Evolutionary conservation across 2,329 filamentous ascomycete species (phyloP).

Genomic region (Nemania sp.): DNA sequence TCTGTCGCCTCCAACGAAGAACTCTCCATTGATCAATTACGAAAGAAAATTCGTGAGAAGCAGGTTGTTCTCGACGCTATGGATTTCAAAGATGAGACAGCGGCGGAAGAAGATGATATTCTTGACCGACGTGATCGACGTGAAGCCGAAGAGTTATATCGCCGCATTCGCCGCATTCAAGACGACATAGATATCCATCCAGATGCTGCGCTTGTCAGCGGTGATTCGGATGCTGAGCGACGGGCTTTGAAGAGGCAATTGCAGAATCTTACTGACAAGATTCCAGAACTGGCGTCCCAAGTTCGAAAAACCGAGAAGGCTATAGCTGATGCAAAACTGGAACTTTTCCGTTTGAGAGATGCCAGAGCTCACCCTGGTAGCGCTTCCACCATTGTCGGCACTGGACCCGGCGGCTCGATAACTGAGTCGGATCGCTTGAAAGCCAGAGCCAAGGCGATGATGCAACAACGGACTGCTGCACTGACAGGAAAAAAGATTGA

Average conservation of each 20-base stretch:
- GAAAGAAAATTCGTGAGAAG: slow-evolving; percentile 92
- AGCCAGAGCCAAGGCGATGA: slow-evolving; percentile 94
- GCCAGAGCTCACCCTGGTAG: slow-evolving; percentile 88
- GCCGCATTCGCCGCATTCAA: slow-evolving; percentile 86
- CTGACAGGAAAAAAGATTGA: slow-evolving; percentile 83
- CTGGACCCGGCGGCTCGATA: slow-evolving; percentile 84
- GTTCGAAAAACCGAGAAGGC: slow-evolving; percentile 88
- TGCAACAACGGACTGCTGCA: slow-evolving; percentile 95
- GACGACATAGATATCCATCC: slow-evolving; percentile 94
- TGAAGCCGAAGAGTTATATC: slow-evolving; percentile 92
- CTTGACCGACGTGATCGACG: slow-evolving; percentile 88
- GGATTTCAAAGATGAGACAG: slow-evolving; percentile 92
- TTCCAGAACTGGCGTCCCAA: slow-evolving; percentile 90
- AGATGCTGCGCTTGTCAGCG: slow-evolving; percentile 68
- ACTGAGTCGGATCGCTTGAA: slow-evolving; percentile 95
- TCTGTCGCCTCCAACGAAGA: slow-evolving; percentile 76
- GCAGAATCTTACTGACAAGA: slow-evolving; percentile 83
- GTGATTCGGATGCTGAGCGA: slow-evolving; percentile 87
- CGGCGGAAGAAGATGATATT: slow-evolving; percentile 86
- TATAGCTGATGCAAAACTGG: slow-evolving; percentile 88
- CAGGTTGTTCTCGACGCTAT: slow-evolving; percentile 93
- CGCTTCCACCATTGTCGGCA: slow-evolving; percentile 82
- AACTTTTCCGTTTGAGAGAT: slow-evolving; percentile 91
- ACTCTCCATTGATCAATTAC: slow-evolving; percentile 81
- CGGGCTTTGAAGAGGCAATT: slow-evolving; percentile 86